Base-by-base conservation (phyloP, 1,284 basidiomycete genomes). In the Clitocybe nebularis region DNA sequence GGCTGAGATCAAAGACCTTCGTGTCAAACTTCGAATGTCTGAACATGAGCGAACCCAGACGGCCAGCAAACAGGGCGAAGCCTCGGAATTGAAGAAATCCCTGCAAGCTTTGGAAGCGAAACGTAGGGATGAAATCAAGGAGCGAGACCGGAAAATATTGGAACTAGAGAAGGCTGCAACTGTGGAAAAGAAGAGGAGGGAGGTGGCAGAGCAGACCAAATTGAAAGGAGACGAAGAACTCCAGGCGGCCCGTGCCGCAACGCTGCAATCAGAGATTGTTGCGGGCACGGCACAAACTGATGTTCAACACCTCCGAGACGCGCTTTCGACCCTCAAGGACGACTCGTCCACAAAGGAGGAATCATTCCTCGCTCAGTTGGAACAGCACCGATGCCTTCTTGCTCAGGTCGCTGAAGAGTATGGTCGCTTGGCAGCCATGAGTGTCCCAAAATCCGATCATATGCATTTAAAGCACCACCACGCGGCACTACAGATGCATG, bases 41-140 rank as follows among this genome's bases (percentile, higher is more conserved):
- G 84, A 87, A 50, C 71, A 80, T 47, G 81, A 84, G 45, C 71
- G 72, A 20, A 54, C 64, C 6, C 76, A 78, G 46, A 59, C 77
- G 4, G 57, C 68, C 3, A 59, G 67, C 2, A 80, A 79, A 48
- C 76, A 77, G 36, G 67, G 64, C 4, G 81, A 81, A 34, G 58
- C 65, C 0, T 61, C 57, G 0, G 77, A 84, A 5, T 49, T 71
- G n/a, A 80, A 72, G 55, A 78, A 73, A 50, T 65, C 70, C 0
- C 53, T 81, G 3, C 69, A 72, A 24, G 54, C 63, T 0, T 46
- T 73, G 2, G 80, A 87, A 50, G 47, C 64, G 5, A 74, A 64
- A 54, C 63, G 74, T 39, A 70, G 61, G 24, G 77, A 79, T 10
- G 80, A 86, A 21, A 19, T 72, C 14, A 66, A 64, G 44, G 78